Base-by-base conservation (phyloP, 1,139 yeast species). In the Geotrichum australiense region DNA sequence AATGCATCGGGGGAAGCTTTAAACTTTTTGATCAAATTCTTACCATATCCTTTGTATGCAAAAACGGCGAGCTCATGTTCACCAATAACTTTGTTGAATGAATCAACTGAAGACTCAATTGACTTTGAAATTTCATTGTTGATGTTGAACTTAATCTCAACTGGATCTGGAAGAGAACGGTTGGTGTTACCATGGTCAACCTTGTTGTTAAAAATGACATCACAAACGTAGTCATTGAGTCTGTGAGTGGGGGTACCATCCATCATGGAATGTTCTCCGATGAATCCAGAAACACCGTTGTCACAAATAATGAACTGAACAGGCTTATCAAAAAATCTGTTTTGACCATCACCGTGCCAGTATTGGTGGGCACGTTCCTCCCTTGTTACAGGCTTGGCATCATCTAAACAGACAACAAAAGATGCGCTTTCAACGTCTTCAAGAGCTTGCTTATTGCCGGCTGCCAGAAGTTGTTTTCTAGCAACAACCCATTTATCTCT, bases 241-340 rank as follows among this genome's bases (percentile, higher is more conserved):
- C 89, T 80, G 55, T 85, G 79, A 28, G 96, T 91, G 56, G 96
- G 96, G 16, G 96, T 86, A 50, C 97, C 98, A 64, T 91, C 98
- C 97, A 91, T 91, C 71, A 77, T 83, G 25, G 96, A 86, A 68
- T 91, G 98, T 67, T 91, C 98, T 49, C 95, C 97, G 59, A 87
- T 68, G 69, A 87, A 89, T 1, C 96, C 97, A 16, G 96, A 84
- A 53, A 78, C 72, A 49, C 94, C 96, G 62, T 86, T 87, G 51
- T 78, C 80, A 50, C 83, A 69, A 44, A 91, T 76, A 52, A 87
- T 75, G 61, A 85, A 81, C 68, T 91, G 94, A 51, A 84, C 68
- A 5, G 96, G 94, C 70, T 91, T 91, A 69, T 91, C 97, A 63
- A 74, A 89, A 70, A 75, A 91, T 59, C 98, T 74, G 70, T 91